Evolutionary conservation across 2,329 filamentous ascomycete genomes (phyloP), one percentile per base, ranked within the genome.

Genomic region (Fusarium sublunatum): DNA sequence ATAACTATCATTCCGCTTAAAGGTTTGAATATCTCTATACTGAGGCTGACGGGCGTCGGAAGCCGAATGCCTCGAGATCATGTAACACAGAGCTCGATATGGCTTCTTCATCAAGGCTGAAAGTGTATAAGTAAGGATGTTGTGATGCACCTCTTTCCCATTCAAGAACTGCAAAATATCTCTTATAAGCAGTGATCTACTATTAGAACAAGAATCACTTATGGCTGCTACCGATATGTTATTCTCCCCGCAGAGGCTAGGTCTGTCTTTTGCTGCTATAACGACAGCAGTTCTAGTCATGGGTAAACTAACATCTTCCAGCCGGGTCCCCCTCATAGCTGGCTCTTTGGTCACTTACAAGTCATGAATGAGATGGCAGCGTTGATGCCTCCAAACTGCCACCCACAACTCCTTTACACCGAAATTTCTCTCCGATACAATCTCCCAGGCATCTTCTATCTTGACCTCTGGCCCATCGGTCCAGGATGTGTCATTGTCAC

Each of bases 261-360:
- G 13, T 4, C 25, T 46, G 4, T 19, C 39, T 4, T 26, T 41
- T 13, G 13, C 1, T 4, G 15, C 10, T 4, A n/a, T 39, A 6
- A 5, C 32, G 2, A 2, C 10, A 6, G 8, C 11, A 7, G 12
- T 29, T 31, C 38, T 61, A 0, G 8, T 45, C 11, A 15, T 61
- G 3, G n/a, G 6, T 3, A 2, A 35, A 43, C 50, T 47, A 13
- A 56, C 36, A 7, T 0, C 2, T 2, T 1, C 22, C 9, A 61
- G 52, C 52, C 62, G 0, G 48, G 61, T 0, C 61, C 62, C 12
- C 62, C 52, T 4, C 56, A 65, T n/a, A 58, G 61, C 10, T 64
- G 55, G 56, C n/a, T 64, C 4, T 38, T 51, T 0, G 61, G 61
- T 2, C 61, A 64, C 6, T 48, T 64, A 34, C 47, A 51, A 13